A percentile compares a stretch with the other conserved stretches of the same genome.
These are phyloP conservation scores for Mimosa bimucronata DNA, from an alignment of 306 rosid species.

Conservation along the genomic window DNA sequence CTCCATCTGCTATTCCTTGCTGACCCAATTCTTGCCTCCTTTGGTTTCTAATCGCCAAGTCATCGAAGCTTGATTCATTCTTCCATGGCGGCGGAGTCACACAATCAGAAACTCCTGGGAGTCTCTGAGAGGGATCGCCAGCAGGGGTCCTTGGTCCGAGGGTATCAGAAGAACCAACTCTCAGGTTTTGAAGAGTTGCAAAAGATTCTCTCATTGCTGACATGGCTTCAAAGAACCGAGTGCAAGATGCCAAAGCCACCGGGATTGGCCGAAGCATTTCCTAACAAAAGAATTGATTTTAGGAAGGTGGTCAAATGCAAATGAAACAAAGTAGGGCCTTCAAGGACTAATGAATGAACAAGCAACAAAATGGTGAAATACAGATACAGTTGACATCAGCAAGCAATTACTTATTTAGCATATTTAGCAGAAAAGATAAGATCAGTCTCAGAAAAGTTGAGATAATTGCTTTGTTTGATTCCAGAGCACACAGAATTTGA, in stretches of 20 bases:
- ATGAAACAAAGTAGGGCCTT: not conserved
- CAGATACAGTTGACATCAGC: not conserved
- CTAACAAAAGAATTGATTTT: slow-evolving; percentile 37
- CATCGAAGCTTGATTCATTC: slow-evolving; percentile 64
- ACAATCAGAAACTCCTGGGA: slow-evolving; percentile 54
- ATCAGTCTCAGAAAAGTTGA: not conserved
- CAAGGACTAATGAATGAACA: not conserved
- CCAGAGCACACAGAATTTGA: not conserved
- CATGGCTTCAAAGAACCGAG: slow-evolving; percentile 96
- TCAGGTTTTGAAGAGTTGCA: slow-evolving; percentile 81
- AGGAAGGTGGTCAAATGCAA: slow-evolving; percentile 7
- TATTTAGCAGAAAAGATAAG: not conserved
- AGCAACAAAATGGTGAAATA: not conserved
- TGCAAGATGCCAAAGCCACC: slow-evolving; percentile 91
- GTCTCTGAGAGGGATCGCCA: slow-evolving; percentile 60
- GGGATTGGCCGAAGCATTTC: slow-evolving; percentile 99
- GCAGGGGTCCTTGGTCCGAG: slow-evolving; percentile 59
- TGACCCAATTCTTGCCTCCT: slow-evolving; percentile 51
- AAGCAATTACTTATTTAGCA: too few relatives aligned
- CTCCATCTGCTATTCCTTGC: slow-evolving; percentile 46
- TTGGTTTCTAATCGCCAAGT: slow-evolving; percentile 57
- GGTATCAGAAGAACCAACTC: slow-evolving; percentile 66
- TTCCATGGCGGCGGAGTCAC: slow-evolving; percentile 76
- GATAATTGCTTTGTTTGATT: not conserved
- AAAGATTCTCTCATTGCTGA: slow-evolving; percentile 96